Conservation (phyloP, 208 protist genomes). For the Acanthamoeba quina region DNA sequence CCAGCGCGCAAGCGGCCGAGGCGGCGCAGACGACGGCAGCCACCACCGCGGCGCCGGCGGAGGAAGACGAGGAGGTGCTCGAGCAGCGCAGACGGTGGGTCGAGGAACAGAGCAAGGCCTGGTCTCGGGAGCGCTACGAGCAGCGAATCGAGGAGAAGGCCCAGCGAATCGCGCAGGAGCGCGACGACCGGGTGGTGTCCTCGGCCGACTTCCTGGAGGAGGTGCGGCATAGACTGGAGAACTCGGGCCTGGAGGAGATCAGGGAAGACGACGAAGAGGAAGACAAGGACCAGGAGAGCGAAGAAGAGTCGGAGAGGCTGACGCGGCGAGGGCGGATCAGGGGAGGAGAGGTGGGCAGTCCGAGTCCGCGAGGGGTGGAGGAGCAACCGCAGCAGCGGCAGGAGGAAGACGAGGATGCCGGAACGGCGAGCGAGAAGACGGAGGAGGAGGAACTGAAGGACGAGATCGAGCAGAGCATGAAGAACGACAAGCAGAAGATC, state of each 20-base stretch:
- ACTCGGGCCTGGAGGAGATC: neutral
- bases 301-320: slow-evolving; percentile 1
- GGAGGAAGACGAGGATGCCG: neutral
- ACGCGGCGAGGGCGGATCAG: neutral
- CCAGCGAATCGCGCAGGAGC: neutral
- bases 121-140: neutral
- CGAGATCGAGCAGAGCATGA: slow-evolving; percentile 70
- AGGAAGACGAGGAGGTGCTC: neutral
- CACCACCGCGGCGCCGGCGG: no score
- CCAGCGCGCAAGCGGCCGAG: neutral
- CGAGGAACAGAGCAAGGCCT: slow-evolving; percentile 9
- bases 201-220: neutral
- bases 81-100: neutral
- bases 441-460: slow-evolving; percentile 58
- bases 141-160: neutral
- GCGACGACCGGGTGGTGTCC: neutral
- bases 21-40: neutral
- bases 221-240: neutral
- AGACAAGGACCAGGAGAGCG: neutral
- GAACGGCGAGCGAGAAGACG: neutral
- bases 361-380: neutral
- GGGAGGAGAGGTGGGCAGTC: neutral
- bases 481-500: slow-evolving; percentile 49
- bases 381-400: neutral
- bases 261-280: slow-evolving; percentile 2